Base-by-base conservation (phyloP, 2,329 filamentous ascomycete genomes). In the Sarocladium strictum region DNA sequence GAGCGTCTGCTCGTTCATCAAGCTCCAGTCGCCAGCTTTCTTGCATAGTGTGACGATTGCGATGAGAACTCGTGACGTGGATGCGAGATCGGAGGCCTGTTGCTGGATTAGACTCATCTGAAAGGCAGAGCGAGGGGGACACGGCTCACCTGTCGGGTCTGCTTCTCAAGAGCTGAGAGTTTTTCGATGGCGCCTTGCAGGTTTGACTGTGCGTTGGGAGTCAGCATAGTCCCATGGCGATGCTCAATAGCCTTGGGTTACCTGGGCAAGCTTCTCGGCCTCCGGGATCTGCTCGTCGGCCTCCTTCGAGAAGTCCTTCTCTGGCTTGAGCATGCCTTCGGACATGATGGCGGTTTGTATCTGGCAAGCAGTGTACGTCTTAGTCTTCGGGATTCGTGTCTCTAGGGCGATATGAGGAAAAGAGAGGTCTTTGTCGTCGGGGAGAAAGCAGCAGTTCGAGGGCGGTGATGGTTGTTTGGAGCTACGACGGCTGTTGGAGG, bases 221-320 rank as follows among this genome's bases (percentile, higher is more conserved):
- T 26, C 26, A 53, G 50, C 27, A 15, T 26, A 14, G n/a, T 15
- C 10, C 5, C 43, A 27, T 10, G 3, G 15, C 9, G 21, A 23
- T 41, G 26, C 6, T 14, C 9, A 14, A 37, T 14, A 6, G 2
- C 21, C 17, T 41, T 40, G 29, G n/a, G 15, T 27, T 47, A 94
- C 92, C 81, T 92, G 86, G 63, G 92, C 91, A 63, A 96, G 83
- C 76, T 88, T 80, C 79, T 97, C 85, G 57, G 91, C 90, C 74
- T 97, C 91, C 51, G 90, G 89, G 63, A 99, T 85, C 74, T 90
- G 84, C 75, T 87, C 84, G 79, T 97, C 92, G 67, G 90, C 90
- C 75, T 97, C 92, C 77, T 96, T 96, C 68, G 89, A 87, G 83
- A 89, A 97, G 85, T 99, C 94, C 87, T 96, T 97, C 80, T 99